Evolutionary conservation across 148 eudicot species (phyloP).

Genomic region (Rhododendron molle): DNA sequence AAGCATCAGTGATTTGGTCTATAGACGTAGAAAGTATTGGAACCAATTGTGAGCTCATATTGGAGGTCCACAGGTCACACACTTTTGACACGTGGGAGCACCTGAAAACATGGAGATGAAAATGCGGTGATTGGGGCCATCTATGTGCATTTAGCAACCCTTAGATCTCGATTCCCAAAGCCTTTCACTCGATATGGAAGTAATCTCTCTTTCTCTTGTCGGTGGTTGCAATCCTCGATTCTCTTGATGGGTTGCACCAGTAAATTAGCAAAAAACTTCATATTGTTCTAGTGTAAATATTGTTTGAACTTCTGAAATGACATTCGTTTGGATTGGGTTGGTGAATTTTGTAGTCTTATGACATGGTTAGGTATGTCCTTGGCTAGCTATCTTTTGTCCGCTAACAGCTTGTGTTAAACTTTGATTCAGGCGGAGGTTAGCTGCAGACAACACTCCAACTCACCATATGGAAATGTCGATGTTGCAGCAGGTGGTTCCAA

Average conservation of each 20-base stretch:
- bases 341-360: background rate
- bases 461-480: conserved; percentile 59
- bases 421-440: conserved; percentile 57
- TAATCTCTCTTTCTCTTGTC: background rate
- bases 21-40: background rate
- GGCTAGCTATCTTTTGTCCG: background rate
- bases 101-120: background rate
- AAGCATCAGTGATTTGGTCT: conserved; percentile 1
- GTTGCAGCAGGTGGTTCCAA: conserved; percentile 70
- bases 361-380: background rate
- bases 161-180: background rate
- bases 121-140: background rate
- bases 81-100: background rate
- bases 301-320: background rate
- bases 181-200: background rate
- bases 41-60: background rate
- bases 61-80: background rate
- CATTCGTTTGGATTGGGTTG: background rate
- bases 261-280: background rate
- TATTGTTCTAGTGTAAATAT: background rate
- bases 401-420: conserved; percentile 14
- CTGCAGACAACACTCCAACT: conserved; percentile 44
- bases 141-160: background rate
- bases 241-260: background rate
- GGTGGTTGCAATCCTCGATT: background rate